Percentiles rank a stretch among this genome's conserved stretches.
phyloP scores from a whole-genome alignment of 2,329 filamentous ascomycete species.

The Alternaria sp. region DNA sequence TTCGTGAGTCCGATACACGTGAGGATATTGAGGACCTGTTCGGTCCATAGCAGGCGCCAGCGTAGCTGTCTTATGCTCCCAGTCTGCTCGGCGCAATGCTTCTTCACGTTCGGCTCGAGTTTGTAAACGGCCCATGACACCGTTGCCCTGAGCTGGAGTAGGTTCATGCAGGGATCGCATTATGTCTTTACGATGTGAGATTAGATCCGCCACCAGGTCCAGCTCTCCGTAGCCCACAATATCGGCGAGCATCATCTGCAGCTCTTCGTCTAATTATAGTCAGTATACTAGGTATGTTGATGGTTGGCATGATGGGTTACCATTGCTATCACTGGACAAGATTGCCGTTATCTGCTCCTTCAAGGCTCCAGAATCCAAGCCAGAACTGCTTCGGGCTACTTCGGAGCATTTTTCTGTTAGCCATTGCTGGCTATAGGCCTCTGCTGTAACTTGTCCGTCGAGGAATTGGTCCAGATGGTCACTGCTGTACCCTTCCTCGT shows the following conservation, averaged over 20 bases:
- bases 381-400: conserved; percentile 71
- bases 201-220: conserved; percentile 91
- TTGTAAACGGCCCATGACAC: conserved; percentile 67
- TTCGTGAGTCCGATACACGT: conserved; percentile 85
- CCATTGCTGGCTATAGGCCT: conserved; percentile 71
- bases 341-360: conserved; percentile 79
- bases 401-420: conserved; percentile 71
- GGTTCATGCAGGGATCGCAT: conserved; percentile 40
- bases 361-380: conserved; percentile 73
- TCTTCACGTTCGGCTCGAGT: conserved; percentile 81
- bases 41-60: conserved; percentile 76
- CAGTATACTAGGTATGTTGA: not conserved
- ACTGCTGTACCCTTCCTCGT: conserved; percentile 70
- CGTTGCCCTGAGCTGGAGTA: conserved; percentile 52
- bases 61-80: conserved; percentile 79
- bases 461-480: conserved; percentile 67
- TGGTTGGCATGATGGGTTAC: conserved; percentile 21
- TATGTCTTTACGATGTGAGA: conserved; percentile 77
- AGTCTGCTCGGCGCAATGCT: conserved; percentile 76
- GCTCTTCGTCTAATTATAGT: conserved; percentile 71
- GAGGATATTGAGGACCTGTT: conserved; percentile 81
- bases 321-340: conserved; percentile 69
- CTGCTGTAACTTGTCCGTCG: conserved; percentile 34
- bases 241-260: conserved; percentile 91
- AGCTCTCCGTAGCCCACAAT: conserved; percentile 92